A percentile compares a stretch with the other conserved stretches of the same genome.
phyloP scores from a whole-genome alignment of 2,329 filamentous ascomycete genomes.

The Aureobasidium vineae region DNA sequence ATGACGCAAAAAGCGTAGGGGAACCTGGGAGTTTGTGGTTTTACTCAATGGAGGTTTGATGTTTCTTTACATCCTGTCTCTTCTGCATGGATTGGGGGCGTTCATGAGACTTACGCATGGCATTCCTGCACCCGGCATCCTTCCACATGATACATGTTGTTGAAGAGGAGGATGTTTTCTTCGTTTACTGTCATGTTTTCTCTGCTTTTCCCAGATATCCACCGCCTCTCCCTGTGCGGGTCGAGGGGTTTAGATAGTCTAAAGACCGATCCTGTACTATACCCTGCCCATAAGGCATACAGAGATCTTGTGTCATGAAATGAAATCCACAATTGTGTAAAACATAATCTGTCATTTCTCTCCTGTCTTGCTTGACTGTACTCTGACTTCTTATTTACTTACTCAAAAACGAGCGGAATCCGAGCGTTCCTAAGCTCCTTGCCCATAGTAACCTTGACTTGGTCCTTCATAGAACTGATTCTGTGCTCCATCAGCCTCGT shows the following conservation, averaged over 20 bases:
- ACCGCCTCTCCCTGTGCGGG: neutral
- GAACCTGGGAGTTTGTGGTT: neutral
- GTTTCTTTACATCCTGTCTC: neutral
- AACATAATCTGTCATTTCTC: neutral
- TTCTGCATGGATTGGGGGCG: neutral
- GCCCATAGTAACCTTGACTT: no score
- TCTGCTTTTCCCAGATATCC: neutral
- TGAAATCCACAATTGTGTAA: constrained; percentile 5
- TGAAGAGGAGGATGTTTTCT: neutral
- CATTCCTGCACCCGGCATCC: constrained; percentile 1
- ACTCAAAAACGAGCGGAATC: no score
- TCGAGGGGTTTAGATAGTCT: constrained; percentile 6
- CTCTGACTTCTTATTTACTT: neutral
- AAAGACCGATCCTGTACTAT: constrained; percentile 21
- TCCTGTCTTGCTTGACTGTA: neutral
- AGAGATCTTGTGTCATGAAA: constrained; percentile 12
- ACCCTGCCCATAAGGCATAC: constrained; percentile 15
- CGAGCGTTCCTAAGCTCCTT: no score
- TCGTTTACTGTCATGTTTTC: constrained; percentile 1
- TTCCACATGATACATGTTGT: neutral
- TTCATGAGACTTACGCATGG: constrained; percentile 6
- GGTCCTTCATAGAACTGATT: no score
- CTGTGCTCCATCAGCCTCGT: no score
- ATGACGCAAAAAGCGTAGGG: constrained; percentile 5
- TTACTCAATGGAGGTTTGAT: neutral